Evolutionary conservation across 2,329 filamentous ascomycete species (phyloP), one percentile per base, ranked within the genome.

Genomic region (Fusarium irregulare): DNA sequence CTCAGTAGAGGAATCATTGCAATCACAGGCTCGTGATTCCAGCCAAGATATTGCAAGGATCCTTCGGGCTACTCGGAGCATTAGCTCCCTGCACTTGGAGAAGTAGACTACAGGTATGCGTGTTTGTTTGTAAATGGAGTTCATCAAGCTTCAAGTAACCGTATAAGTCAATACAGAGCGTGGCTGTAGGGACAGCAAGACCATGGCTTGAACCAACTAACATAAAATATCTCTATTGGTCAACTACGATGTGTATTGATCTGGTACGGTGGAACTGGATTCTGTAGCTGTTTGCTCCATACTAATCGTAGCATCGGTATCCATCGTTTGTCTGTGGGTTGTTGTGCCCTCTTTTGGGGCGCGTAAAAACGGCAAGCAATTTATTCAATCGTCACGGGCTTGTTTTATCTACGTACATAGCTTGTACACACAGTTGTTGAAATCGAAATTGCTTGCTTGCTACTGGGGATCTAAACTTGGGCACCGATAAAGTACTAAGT

Each of bases 271-370:
- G n/a, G 34, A 25, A 51, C 20, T 23, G 49, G 32, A 25, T 51
- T 41, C 20, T 41, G 23, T 53, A 23, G 18, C 30, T 34, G 49
- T 66, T 60, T 50, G 27, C 54, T 25, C 49, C 55, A 28, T 56
- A 37, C 34, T 37, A 55, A 51, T 64, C 49, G 49, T 44, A 28
- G 13, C 23, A 56, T 14, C 28, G 25, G 27, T 48, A 30, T 56
- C 40, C 44, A 34, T 56, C 40, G 13, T 60, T 48, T 53, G 27
- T 32, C 34, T 40, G 50, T 50, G 40, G 55, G 37, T 34, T 60
- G 45, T 40, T 60, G 46, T 60, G 46, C 23, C 56, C 49, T 53
- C 47, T 53, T 44, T 56, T 42, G 49, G 46, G 60, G 55, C 49
- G 47, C 46, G 49, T 56, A 50, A 42, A 45, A 46, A 37, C 18